phyloP scores from a whole-genome alignment of 176 grass and related monocot species.

The Urochloa ruziziensis region DNA sequence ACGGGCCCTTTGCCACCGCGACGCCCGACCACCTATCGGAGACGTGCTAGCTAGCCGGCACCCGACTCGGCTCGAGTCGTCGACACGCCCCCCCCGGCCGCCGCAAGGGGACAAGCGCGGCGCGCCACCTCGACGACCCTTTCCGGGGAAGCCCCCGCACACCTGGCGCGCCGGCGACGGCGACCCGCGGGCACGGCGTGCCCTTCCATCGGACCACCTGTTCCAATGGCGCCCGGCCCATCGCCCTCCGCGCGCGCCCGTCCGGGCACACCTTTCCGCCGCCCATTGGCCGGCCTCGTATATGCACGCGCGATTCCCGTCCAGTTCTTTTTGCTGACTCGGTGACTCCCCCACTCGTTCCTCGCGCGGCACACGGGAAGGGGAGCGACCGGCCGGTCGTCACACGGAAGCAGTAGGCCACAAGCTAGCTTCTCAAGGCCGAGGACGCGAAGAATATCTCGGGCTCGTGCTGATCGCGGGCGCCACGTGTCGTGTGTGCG shows the following conservation, averaged over 20 bases:
- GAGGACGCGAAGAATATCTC: neutral
- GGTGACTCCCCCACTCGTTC: neutral
- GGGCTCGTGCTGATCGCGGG: neutral
- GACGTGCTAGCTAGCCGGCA: neutral
- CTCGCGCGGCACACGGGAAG: neutral
- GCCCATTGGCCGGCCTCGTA: conserved; percentile 8
- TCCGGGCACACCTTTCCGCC: conserved; percentile 28
- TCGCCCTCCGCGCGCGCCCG: neutral
- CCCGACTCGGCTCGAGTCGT: neutral
- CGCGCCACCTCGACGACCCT: conserved; percentile 40
- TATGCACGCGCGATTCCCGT: neutral
- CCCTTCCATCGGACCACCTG: conserved; percentile 21
- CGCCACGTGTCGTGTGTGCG: conserved; percentile 28
- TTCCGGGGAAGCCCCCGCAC: conserved; percentile 35
- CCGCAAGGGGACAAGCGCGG: conserved; percentile 34
- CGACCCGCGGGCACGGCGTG: neutral
- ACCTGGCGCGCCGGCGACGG: conserved; percentile 28
- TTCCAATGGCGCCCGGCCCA: neutral
- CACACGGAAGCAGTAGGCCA: neutral
- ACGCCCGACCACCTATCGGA: neutral
- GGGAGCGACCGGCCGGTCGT: neutral
- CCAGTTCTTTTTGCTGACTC: neutral
- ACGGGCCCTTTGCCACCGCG: neutral
- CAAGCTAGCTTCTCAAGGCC: neutral
- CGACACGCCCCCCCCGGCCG: neutral